phyloP scores from a whole-genome alignment of 176 grass and related monocot genomes.

The Musa schizocarpa region DNA sequence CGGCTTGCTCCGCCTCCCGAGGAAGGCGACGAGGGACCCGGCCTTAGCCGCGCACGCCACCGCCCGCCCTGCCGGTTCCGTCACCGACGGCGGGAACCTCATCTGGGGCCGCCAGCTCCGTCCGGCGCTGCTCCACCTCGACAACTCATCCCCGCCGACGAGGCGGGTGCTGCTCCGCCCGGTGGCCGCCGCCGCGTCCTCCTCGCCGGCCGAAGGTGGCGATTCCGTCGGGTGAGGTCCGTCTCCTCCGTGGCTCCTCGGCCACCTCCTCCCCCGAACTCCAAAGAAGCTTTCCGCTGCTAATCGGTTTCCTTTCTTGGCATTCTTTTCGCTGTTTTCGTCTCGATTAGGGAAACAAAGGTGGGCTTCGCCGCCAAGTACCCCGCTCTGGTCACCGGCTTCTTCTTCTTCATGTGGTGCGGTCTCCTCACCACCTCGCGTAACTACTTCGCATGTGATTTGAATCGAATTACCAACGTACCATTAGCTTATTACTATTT shows the following conservation, averaged over 20 bases:
- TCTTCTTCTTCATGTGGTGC: slow-evolving; percentile 99
- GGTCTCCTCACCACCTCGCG: neutral
- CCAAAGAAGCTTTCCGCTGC: neutral
- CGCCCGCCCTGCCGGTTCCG: neutral
- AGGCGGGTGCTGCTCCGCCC: slow-evolving; percentile 3
- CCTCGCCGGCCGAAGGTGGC: slow-evolving; percentile 37
- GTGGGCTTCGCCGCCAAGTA: slow-evolving; percentile 56
- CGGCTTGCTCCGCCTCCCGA: slow-evolving; percentile 42
- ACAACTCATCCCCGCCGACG: neutral
- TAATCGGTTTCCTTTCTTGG: neutral
- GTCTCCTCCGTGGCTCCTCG: slow-evolving; percentile 20
- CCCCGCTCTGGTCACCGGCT: slow-evolving; percentile 73
- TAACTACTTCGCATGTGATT: no score
- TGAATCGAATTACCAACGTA: no score
- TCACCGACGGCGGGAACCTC: slow-evolving; percentile 52
- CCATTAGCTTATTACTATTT: no score
- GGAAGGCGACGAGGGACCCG: slow-evolving; percentile 1
- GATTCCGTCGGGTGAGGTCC: slow-evolving; percentile 58
- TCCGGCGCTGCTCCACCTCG: slow-evolving; percentile 40
- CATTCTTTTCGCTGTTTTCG: neutral
- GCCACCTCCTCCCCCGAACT: neutral
- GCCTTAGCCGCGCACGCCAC: neutral
- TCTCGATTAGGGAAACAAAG: slow-evolving; percentile 45
- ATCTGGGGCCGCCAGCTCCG: slow-evolving; percentile 80
- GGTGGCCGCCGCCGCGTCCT: slow-evolving; percentile 43